Percentiles rank a stretch among this genome's conserved stretches.
Conservation (phyloP, 371 early-diverging fungal species). For the Nematocida sp. region DNA sequence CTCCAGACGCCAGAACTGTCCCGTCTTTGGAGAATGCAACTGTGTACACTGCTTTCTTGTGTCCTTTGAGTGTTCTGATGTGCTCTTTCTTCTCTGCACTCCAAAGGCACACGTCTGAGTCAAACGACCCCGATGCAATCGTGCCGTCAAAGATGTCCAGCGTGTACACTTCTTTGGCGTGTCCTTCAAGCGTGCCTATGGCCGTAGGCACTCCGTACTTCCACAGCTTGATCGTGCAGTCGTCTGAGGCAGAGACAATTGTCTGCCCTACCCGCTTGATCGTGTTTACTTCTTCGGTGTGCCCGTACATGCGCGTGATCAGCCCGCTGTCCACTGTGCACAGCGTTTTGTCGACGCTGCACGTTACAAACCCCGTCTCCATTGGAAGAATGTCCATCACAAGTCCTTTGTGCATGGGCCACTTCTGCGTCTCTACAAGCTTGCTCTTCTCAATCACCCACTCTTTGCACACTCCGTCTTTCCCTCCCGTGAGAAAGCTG, state of each 20-base stretch:
- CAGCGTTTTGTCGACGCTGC: slow-evolving; percentile 43
- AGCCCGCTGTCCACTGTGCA: slow-evolving; percentile 3
- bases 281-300: slow-evolving; percentile 36
- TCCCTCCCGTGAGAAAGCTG: slow-evolving; percentile 31
- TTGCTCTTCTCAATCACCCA: slow-evolving; percentile 24
- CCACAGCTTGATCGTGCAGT: slow-evolving; percentile 69
- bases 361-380: slow-evolving; percentile 20
- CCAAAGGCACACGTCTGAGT: slow-evolving; percentile 78
- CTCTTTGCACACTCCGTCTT: slow-evolving; percentile 41
- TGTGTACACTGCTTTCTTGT: slow-evolving; percentile 73
- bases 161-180: slow-evolving; percentile 72
- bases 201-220: slow-evolving; percentile 23
- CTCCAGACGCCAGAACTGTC: slow-evolving; percentile 73
- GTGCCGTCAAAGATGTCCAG: slow-evolving; percentile 74
- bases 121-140: slow-evolving; percentile 83
- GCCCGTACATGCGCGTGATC: slow-evolving; percentile 2
- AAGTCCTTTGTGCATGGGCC: slow-evolving; percentile 42
- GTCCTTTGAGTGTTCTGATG: slow-evolving; percentile 68
- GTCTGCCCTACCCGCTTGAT: background rate
- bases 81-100: slow-evolving; percentile 66
- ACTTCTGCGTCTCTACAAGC: slow-evolving; percentile 22
- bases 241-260: slow-evolving; percentile 78
- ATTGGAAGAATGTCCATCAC: slow-evolving; percentile 48
- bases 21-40: slow-evolving; percentile 78
- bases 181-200: slow-evolving; percentile 65